A percentile compares a stretch with the other conserved stretches of the same genome.
These are phyloP conservation scores for Lactifluus piperatus DNA, from an alignment of 768 basidiomycete species.

Conservation along the genomic window DNA sequence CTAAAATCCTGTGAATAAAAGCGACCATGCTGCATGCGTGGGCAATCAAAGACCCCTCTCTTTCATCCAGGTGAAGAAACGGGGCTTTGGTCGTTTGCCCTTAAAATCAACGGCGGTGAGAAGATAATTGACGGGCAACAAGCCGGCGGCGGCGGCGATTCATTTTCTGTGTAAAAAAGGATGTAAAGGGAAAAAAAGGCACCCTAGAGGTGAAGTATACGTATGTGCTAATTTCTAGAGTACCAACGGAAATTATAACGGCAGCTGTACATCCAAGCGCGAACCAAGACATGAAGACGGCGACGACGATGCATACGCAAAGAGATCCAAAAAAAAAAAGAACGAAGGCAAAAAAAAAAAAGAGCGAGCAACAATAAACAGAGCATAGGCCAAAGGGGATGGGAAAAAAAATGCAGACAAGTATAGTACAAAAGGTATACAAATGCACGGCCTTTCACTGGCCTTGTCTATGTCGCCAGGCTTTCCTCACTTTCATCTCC, in stretches of 20 bases:
- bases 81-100: background rate
- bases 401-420: background rate
- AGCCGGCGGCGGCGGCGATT: background rate
- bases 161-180: background rate
- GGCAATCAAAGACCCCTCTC: too few relatives aligned
- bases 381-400: background rate
- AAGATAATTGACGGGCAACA: background rate
- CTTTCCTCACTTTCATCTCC: conserved; percentile 16
- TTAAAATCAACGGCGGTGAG: background rate
- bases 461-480: conserved; percentile 2
- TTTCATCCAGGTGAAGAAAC: background rate
- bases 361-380: background rate
- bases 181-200: background rate
- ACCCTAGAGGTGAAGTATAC: conserved; percentile 10
- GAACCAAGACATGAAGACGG: background rate
- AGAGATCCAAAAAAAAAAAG: background rate
- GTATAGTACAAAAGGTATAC: conserved; percentile 10
- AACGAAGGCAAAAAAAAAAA: background rate
- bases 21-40: too few relatives aligned
- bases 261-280: conserved; percentile 8
- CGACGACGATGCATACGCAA: conserved; percentile 1
- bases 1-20: background rate
- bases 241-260: conserved; percentile 8
- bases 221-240: conserved; percentile 10
- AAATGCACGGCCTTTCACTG: background rate